A percentile compares a stretch with the other conserved stretches of the same genome.
phyloP scores from a whole-genome alignment of 805 yeast genomes.

The Candida tallmaniae region DNA sequence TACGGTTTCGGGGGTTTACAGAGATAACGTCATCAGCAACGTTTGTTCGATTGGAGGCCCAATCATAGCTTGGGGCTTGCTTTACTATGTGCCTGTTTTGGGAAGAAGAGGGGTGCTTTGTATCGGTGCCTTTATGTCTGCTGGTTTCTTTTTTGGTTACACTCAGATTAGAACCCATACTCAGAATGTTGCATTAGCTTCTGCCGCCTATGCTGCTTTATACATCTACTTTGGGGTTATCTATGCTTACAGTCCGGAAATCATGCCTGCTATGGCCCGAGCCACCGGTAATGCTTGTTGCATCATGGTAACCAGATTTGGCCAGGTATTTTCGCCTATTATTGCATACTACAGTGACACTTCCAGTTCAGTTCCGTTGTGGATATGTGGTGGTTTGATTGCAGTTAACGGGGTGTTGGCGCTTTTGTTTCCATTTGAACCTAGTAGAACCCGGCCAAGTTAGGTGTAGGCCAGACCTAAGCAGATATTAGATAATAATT shows the following conservation, averaged over 20 bases:
- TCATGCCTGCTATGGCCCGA: slow-evolving; percentile 31
- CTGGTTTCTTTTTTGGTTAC: slow-evolving; percentile 59
- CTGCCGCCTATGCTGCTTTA: slow-evolving; percentile 42
- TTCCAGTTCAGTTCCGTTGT: slow-evolving; percentile 25
- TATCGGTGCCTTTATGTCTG: slow-evolving; percentile 48
- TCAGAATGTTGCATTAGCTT: slow-evolving; percentile 36
- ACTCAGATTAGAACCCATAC: slow-evolving; percentile 52
- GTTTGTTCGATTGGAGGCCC: slow-evolving; percentile 51
- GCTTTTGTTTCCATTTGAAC: slow-evolving; percentile 31
- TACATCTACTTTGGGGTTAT: slow-evolving; percentile 34
- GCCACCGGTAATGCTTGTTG: slow-evolving; percentile 34
- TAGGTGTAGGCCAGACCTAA: too few species aligned
- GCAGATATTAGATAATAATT: too few species aligned
- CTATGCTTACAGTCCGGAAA: slow-evolving; percentile 34
- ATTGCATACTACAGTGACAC: slow-evolving; percentile 30
- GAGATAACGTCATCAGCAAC: slow-evolving; percentile 46
- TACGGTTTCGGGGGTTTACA: slow-evolving; percentile 36
- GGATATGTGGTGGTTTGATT: slow-evolving; percentile 33
- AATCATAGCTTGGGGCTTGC: slow-evolving; percentile 41
- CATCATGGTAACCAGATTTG: slow-evolving; percentile 25
- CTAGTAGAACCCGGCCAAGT: slow-evolving; percentile 25
- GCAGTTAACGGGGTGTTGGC: slow-evolving; percentile 29
- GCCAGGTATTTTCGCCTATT: slow-evolving; percentile 28
- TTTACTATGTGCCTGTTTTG: slow-evolving; percentile 23
- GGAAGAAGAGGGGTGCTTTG: slow-evolving; percentile 57